phyloP scores from a whole-genome alignment of 192 early-diverging fungal species.

The Backusella sp. region DNA sequence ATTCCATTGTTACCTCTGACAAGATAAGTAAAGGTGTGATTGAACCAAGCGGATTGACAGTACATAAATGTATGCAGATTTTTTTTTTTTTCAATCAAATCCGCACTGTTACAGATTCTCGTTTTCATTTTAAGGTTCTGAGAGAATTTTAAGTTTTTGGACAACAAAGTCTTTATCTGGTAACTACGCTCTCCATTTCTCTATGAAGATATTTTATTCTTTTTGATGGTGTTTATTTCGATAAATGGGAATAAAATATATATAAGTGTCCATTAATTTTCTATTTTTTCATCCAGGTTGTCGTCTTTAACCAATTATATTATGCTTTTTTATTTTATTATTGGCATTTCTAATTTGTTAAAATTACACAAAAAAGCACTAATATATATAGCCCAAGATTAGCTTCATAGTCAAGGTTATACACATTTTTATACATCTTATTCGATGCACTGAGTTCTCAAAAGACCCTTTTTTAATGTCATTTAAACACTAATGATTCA shows the following conservation, averaged over 20 bases:
- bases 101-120: neutral
- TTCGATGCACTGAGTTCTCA: neutral
- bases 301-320: neutral
- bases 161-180: neutral
- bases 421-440: neutral
- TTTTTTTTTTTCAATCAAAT: neutral
- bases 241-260: neutral
- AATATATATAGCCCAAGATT: neutral
- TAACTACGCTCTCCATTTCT: neutral
- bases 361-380: conserved; percentile 4
- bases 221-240: neutral
- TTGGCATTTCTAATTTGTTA: conserved; percentile 2
- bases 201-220: neutral
- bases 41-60: neutral
- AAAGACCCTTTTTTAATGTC: neutral
- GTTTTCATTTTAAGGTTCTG: neutral
- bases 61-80: neutral
- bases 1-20: neutral
- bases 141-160: neutral
- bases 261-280: neutral
- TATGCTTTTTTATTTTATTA: neutral
- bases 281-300: neutral
- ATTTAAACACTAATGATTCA: neutral
- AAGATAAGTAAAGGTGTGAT: neutral
- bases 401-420: neutral